A percentile compares a stretch with the other conserved stretches of the same genome.
phyloP scores from a whole-genome alignment of 2,329 filamentous ascomycete species.

The Trichoderma brevicompactum region DNA sequence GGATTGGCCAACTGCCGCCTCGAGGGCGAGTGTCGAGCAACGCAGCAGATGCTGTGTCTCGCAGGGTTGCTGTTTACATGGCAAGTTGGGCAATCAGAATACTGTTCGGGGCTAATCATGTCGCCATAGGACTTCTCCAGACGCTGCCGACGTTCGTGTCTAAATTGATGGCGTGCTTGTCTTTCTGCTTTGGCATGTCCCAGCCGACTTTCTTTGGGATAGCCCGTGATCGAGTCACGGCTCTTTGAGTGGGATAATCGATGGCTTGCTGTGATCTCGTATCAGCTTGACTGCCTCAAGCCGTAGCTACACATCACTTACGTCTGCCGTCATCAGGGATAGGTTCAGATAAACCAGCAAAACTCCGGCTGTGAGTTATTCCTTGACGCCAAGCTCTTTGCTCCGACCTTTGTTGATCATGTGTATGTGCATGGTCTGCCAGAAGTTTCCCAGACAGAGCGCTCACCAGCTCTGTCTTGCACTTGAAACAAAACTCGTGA shows the following conservation, averaged over 20 bases:
- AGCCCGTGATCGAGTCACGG: neutral
- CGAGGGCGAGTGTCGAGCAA: slow-evolving; percentile 20
- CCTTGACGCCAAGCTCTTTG: neutral
- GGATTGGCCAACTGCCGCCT: neutral
- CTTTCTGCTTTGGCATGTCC: neutral
- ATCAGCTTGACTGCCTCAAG: neutral
- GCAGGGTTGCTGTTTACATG: neutral
- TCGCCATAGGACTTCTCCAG: slow-evolving; percentile 19
- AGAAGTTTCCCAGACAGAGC: neutral
- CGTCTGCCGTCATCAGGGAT: neutral
- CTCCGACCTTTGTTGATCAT: neutral
- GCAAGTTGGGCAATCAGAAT: slow-evolving; percentile 18
- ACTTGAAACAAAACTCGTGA: slow-evolving; percentile 56
- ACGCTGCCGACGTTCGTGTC: slow-evolving; percentile 22
- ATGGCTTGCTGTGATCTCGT: neutral
- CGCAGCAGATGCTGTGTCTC: slow-evolving; percentile 26
- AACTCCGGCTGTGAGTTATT: slow-evolving; percentile 9
- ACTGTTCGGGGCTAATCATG: neutral
- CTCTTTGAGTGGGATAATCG: slow-evolving; percentile 1
- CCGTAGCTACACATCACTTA: neutral
- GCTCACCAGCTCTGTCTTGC: slow-evolving; percentile 44
- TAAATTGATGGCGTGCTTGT: slow-evolving; percentile 5
- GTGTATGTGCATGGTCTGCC: neutral
- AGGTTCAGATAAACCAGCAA: slow-evolving; percentile 6
- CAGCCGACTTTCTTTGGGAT: neutral